phyloP scores from a whole-genome alignment of 441 rosid species.

The Kokia cookei region DNA sequence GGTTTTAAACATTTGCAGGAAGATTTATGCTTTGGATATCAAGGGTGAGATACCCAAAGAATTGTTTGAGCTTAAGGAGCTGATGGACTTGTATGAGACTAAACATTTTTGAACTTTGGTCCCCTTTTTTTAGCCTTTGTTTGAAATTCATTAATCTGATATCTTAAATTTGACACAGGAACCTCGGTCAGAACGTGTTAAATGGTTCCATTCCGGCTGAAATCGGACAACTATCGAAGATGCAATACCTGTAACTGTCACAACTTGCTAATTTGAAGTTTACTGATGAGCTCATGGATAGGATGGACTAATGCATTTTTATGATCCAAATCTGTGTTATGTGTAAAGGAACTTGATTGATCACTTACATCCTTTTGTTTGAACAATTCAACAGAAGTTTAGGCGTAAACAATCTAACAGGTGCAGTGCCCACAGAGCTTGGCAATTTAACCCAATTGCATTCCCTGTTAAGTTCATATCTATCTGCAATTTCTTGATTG shows the following conservation, averaged over 20 bases:
- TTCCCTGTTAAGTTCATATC: slow-evolving; percentile 36
- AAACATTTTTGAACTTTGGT: not conserved
- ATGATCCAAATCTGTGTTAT: not conserved
- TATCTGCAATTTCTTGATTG: not conserved
- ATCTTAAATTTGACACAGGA: slow-evolving; percentile 28
- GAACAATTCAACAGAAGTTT: slow-evolving; percentile 37
- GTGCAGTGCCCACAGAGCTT: slow-evolving; percentile 40
- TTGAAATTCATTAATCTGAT: not conserved
- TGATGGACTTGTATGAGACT: slow-evolving; percentile 38
- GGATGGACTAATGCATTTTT: not conserved
- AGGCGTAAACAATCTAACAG: slow-evolving; percentile 53
- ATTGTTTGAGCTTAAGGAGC: slow-evolving; percentile 38
- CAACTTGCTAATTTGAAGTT: not conserved
- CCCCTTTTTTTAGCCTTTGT: not conserved
- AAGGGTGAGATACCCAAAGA: slow-evolving; percentile 41
- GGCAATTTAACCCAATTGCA: slow-evolving; percentile 48
- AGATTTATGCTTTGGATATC: slow-evolving; percentile 56
- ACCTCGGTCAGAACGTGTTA: slow-evolving; percentile 48
- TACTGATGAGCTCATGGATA: not conserved
- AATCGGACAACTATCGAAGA: slow-evolving; percentile 36
- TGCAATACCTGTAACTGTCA: slow-evolving; percentile 50
- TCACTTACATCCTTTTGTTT: slow-evolving; percentile 13
- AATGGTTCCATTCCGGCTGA: slow-evolving; percentile 42
- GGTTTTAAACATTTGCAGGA: slow-evolving; percentile 23
- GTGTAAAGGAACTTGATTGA: not conserved